Evolutionary conservation across 768 basidiomycete species (phyloP), one percentile per base, ranked within the genome.

Genomic region (Ephemerocybe angulata): DNA sequence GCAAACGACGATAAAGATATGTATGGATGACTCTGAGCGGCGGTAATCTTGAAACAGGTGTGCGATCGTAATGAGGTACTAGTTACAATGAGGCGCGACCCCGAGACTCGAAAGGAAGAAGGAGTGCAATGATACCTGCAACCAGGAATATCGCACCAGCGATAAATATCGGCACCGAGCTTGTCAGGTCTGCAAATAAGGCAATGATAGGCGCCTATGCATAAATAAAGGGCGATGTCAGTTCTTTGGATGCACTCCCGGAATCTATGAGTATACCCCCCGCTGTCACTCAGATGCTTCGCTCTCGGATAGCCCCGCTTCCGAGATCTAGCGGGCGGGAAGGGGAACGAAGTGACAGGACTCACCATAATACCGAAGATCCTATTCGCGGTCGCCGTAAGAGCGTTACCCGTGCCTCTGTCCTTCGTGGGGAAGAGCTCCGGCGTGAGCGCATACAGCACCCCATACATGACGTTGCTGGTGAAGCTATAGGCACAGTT

Each of bases 401-500:
- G 67, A 4, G 84, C 85, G 56, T 85, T 87, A 2, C 87, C 87
- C 0, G 87, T 90, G 1, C 88, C 88, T 25, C 87, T 75, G 66
- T 88, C 81, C 62, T 87, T 87, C 27, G 84, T 83, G 11, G 85
- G 83, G 65, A 88, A 87, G 4, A 86, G 72, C 66, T 90, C 86
- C 0, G 86, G 81, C 0, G 87, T 82, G 47, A 86, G 67, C 17
- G 86, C 85, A 61, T 87, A 88, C 40, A 90, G 61, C 2, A 89
- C 86, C 5, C 88, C 86, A 49, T 86, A 89, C 87, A 88, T 89
- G 58, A 87, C 80, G 75, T 86, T 69, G 52, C 66, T 67, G 7
- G 64, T 64, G 49, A 86, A 86, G n/a, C 72, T 76, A 58, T 87
- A 88, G 8, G 80, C 87, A 63, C 87, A 91, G 68, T 90, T 90